phyloP scores from a whole-genome alignment of 768 basidiomycete species.

The Lentinus brumalis region DNA sequence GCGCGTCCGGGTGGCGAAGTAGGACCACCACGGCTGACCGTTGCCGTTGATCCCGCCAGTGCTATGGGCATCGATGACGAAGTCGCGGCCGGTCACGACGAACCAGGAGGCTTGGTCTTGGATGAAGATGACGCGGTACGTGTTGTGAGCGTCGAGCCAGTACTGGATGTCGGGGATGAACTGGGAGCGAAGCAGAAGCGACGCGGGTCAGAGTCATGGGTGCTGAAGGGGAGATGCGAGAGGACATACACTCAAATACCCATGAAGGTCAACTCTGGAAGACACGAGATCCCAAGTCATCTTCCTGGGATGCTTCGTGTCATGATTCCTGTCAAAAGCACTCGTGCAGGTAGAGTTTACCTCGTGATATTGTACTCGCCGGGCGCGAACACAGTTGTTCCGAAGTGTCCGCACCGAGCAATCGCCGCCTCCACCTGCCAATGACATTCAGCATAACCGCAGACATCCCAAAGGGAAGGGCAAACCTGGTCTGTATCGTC shows the following conservation, averaged over 20 bases:
- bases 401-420: slow-evolving; percentile 48
- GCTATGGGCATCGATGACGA: slow-evolving; percentile 55
- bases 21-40: slow-evolving; percentile 64
- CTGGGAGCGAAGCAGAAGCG: slow-evolving; percentile 28
- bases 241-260: slow-evolving; percentile 44
- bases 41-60: slow-evolving; percentile 62
- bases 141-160: slow-evolving; percentile 57
- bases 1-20: slow-evolving; percentile 44
- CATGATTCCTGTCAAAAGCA: background rate
- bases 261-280: slow-evolving; percentile 44
- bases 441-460: background rate
- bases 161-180: slow-evolving; percentile 56
- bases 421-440: slow-evolving; percentile 51
- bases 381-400: slow-evolving; percentile 44
- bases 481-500: slow-evolving; percentile 32
- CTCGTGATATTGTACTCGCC: slow-evolving; percentile 57
- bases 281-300: slow-evolving; percentile 55
- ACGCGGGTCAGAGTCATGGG: background rate
- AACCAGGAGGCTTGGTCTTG: slow-evolving; percentile 71
- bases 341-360: slow-evolving; percentile 25
- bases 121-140: slow-evolving; percentile 62
- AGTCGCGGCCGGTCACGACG: slow-evolving; percentile 57
- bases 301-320: slow-evolving; percentile 37
- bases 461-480: background rate
- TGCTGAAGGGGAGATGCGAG: background rate